A percentile compares a stretch with the other conserved stretches of the same genome.
Conservation (phyloP, 2,329 filamentous ascomycete genomes). For the Claviceps purpurea region DNA sequence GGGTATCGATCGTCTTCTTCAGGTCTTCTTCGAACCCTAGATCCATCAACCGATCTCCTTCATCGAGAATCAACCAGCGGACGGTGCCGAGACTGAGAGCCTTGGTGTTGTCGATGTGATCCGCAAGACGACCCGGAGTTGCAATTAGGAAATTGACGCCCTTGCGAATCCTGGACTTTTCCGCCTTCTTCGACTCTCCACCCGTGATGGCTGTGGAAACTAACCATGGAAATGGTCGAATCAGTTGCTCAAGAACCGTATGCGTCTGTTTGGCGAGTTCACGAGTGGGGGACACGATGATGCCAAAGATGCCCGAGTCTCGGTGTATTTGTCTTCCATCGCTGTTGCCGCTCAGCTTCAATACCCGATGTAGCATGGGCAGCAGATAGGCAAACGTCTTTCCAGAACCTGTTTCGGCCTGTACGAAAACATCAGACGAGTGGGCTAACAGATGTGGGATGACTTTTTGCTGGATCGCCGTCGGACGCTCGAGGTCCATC, state of each 20-base stretch:
- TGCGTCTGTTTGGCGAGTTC: conserved; percentile 93
- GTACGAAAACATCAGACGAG: conserved; percentile 85
- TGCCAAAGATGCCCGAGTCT: conserved; percentile 81
- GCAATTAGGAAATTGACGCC: conserved; percentile 93
- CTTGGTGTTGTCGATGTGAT: conserved; percentile 88
- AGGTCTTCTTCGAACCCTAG: conserved; percentile 93
- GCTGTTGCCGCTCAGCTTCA: conserved; percentile 53
- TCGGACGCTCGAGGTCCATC: conserved; percentile 79
- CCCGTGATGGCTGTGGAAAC: conserved; percentile 74
- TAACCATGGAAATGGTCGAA: conserved; percentile 87
- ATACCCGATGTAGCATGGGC: conserved; percentile 78
- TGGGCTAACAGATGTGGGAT: conserved; percentile 68
- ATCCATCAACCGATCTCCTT: conserved; percentile 97
- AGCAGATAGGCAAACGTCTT: conserved; percentile 95
- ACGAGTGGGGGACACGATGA: conserved; percentile 85
- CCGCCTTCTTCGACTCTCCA: conserved; percentile 59
- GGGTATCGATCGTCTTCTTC: conserved; percentile 67
- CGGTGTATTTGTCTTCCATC: conserved; percentile 52
- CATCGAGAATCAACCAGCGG: conserved; percentile 86
- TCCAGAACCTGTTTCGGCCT: conserved; percentile 93
- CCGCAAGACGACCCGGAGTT: conserved; percentile 78
- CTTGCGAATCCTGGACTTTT: conserved; percentile 87
- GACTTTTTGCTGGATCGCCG: conserved; percentile 84
- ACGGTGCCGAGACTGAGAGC: conserved; percentile 79
- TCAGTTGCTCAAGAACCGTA: conserved; percentile 67